Base-by-base conservation (phyloP, 1,284 basidiomycete species). In the Fomitopsis schrenkii region DNA sequence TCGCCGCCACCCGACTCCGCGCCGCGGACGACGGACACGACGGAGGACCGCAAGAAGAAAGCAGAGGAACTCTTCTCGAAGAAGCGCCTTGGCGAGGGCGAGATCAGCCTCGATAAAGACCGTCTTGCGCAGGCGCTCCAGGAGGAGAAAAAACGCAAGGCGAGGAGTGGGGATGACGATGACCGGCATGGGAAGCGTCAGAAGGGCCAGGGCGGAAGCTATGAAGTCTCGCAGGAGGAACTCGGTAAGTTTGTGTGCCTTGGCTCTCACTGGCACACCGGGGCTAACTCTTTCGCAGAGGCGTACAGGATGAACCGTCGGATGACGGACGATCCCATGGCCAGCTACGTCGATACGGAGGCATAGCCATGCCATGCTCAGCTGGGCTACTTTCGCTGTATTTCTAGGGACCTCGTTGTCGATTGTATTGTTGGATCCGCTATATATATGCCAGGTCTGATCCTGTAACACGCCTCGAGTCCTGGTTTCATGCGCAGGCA, bases 211-310 rank as follows among this genome's bases (percentile, higher is more conserved):
- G 61, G 79, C 79, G 59, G 83, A 77, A 67, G 83, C 83, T 66
- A 71, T 69, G 93, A 95, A 54, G 92, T 98, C 30, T 91, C 93
- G 1, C 94, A 98, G 75, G 95, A 96, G 73, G 89, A 98, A 71
- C 84, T 98, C 62, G 95, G 92, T 93, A 71, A 64, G 91, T 79
- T 57, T 35, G 40, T 73, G 40, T 59, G 60, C 56, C 30, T 33
- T 48, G 58, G 55, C 62, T 17, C 59, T 55, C 22, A 42, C 6
- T 45, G 15, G 57, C 12, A 55, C 44, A 8, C 41, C 44, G 33
- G 46, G 62, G 19, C 38, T 66, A 64, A 65, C 60, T 70, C 64
- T 59, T 61, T 66, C 71, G 61, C 79, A 93, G 92, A 96, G 85
- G 88, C 88, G 19, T 96, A 95, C 74, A 83, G 94, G 57, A 88